Evolutionary conservation across 805 yeast species (phyloP), one percentile per base, ranked within the genome.

Genomic region (Candida morakotiae): DNA sequence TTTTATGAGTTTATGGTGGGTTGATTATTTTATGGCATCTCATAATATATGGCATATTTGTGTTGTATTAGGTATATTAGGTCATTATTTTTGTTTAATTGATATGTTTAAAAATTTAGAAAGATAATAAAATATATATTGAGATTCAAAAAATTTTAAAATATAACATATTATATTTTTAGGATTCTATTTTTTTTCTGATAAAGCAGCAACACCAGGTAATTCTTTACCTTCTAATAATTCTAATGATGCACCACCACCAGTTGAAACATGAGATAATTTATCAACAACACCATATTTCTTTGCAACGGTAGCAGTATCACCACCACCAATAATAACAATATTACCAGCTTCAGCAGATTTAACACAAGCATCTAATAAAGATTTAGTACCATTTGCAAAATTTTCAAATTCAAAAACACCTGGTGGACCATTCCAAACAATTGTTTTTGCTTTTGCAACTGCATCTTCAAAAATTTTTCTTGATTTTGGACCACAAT

Each of bases 401-500:
- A 93, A 93, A 58, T 76, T 77, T 53, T 87, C 96, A 60, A 93
- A 93, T 76, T 93, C 98, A 66, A 93, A 93, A 55, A 93, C 98
- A 78, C 98, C 98, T 70, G 98, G 97, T 49, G 98, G 98, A 67
- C 98, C 98, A 77, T 93, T 93, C 98, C 98, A 93, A 64, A 93
- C 93, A 58, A 93, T 91, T 58, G 98, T 93, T 81, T 91, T 88
- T 54, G 98, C 94, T 70, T 83, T 76, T 49, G 84, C 83, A 55
- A 93, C 87, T 48, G 96, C 82, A 50, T 72, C 81, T 51, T 82
- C 77, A 64, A 85, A 93, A 53, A 84, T 75, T 67, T 80, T 76
- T 58, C 79, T 74, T 45, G 95, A 77, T 74, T 86, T 82, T 71
- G 88, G 89, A 71, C 98, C 98, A 57, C 81, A 80, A 70, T 93